Base-by-base conservation (phyloP, 306 rosid species). In the Geum urbanum region DNA sequence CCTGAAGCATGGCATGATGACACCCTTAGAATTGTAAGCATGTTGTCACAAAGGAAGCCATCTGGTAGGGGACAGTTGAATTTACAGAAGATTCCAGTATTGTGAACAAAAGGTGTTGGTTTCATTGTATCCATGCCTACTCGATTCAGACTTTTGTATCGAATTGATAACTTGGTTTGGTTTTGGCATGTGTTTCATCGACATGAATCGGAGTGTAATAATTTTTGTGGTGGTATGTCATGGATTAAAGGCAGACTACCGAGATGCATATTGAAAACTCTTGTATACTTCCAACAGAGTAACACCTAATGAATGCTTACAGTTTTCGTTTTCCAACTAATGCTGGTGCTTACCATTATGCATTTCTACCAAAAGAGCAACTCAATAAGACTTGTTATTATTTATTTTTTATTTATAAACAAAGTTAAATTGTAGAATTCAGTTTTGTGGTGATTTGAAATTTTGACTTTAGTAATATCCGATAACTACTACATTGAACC, bases 1-100 rank as follows among this genome's bases (percentile, higher is more conserved):
- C 46, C 69, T 43, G 79, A 63, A 15, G 53, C 45, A 48, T 35
- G 62, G 74, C 47, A 52, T 40, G 51, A 24, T 8, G 60, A 24
- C 32, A 10, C 27, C 56, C 19, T 67, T 71, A 20, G 59, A 19
- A 19, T 65, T 1, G n/a, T 39, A 18, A 37, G 49, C 49, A 18
- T n/a, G 39, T 19, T 52, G 63, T 40, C 9, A 35, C 43, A 43
- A 16, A 43, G 64, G 19, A 69, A 19, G 41, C 14, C 39, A 9
- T 43, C 9, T 9, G 51, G 71, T 19, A 19, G 73, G 19, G 9
- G 16, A 12, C 13, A 24, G 52, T 69, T 14, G 24, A 20, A 13
- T 13, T 53, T 9, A 8, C 22, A 20, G 32, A 54, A 43, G 63
- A 43, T 37, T 41, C 63, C 61, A 37, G 49, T n/a, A 19, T 24